Evolutionary conservation across 371 early-diverging fungal species (phyloP), one percentile per base, ranked within the genome.

Genomic region (Rhizopus stolonifer): DNA sequence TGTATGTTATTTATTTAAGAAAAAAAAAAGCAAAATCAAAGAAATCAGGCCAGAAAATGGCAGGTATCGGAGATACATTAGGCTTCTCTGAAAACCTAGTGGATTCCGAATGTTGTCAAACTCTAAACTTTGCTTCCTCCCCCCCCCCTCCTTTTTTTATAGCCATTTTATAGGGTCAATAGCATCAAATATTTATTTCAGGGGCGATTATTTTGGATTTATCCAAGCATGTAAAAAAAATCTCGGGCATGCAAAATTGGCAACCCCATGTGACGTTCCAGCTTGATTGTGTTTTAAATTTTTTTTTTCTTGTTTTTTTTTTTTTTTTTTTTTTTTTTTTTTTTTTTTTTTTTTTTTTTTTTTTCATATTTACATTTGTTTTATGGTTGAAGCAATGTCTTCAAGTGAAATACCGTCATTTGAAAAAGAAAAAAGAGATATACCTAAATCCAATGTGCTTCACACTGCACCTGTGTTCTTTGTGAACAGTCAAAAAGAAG

Each of bases 391-490:
- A 42, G 7, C 42, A 21, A 42, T 21, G 15, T 7, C 36, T 14
- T 14, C 15, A 21, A 42, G 19, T 15, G 0, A 7, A 17, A 7
- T 19, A 21, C 7, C 21, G 9, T 13, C 42, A 42, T 14, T n/a
- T 4, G n/a, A 36, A 14, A 7, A 36, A 36, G 5, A 11, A 7
- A 8, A 36, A 36, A 11, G 14, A n/a, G 4, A 7, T 36, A 36
- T 36, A 36, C 36, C 36, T n/a, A 8, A 36, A 36, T 7, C 14
- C 15, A 36, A 11, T n/a, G 36, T 36, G 14, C 36, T 36, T 14
- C 42, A 42, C 13, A 42, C 42, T 1, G 21, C 54, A 15, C 60
- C 60, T 31, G 38, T 32, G 3, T 59, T 59, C 17, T 59, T 59
- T 54, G 45, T 59, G 14, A 49, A 42, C 7, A 17, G 22, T 13